Evolutionary conservation across 2,329 filamentous ascomycete genomes (phyloP).

Genomic region (Mycosphaerella sp.): DNA sequence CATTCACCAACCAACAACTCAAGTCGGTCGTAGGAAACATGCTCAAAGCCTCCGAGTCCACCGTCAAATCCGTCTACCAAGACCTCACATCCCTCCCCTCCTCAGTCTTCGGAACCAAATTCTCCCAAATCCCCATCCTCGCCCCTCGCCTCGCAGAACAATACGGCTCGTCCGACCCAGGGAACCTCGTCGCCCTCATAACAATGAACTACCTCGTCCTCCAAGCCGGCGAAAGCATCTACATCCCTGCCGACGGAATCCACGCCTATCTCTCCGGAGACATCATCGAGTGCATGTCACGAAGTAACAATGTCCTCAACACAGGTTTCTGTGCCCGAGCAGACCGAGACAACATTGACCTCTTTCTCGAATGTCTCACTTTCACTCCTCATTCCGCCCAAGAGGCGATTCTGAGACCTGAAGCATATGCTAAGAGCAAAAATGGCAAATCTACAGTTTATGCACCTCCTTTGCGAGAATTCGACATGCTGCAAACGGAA

Average conservation of each 20-base stretch:
- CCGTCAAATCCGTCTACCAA: slow-evolving; percentile 49
- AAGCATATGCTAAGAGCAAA: slow-evolving; percentile 46
- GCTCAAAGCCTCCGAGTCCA: slow-evolving; percentile 48
- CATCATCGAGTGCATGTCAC: slow-evolving; percentile 74
- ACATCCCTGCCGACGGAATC: slow-evolving; percentile 66
- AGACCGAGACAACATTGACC: slow-evolving; percentile 57
- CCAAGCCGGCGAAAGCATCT: slow-evolving; percentile 59
- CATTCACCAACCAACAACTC: slow-evolving; percentile 55
- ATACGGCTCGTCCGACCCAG: slow-evolving; percentile 58
- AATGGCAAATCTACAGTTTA: slow-evolving; percentile 59
- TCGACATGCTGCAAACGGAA: slow-evolving; percentile 58
- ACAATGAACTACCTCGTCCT: slow-evolving; percentile 69
- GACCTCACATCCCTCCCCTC: slow-evolving; percentile 46
- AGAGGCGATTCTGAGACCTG: slow-evolving; percentile 50
- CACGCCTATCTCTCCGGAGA: slow-evolving; percentile 67
- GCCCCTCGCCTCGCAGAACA: slow-evolving; percentile 59
- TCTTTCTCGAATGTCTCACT: slow-evolving; percentile 57
- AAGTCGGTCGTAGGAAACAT: slow-evolving; percentile 51
- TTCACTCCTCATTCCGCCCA: slow-evolving; percentile 56
- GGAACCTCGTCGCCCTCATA: slow-evolving; percentile 61
- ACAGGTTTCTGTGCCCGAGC: slow-evolving; percentile 65
- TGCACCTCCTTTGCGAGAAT: slow-evolving; percentile 63
- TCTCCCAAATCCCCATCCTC: slow-evolving; percentile 57
- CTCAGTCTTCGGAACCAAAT: slow-evolving; percentile 43
- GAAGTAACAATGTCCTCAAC: slow-evolving; percentile 70